phyloP scores from a whole-genome alignment of 2,329 filamentous ascomycete genomes.

The Didymella sp. region DNA sequence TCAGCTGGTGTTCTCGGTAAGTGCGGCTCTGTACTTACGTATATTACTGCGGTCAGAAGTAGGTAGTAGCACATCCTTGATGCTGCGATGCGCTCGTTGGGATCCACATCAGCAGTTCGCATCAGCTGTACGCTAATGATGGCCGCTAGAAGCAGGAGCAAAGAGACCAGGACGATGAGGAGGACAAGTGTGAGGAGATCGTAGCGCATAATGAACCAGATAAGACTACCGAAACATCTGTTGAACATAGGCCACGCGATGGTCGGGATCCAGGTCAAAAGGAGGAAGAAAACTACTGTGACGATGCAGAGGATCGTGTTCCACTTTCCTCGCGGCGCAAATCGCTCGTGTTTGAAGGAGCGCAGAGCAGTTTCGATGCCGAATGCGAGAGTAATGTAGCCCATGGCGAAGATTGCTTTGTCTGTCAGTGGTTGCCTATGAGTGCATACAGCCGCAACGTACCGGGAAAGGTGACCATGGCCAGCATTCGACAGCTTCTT shows the following conservation, averaged over 20 bases:
- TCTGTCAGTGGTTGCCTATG: constrained; percentile 25
- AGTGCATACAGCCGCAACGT: constrained; percentile 23
- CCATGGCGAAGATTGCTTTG: constrained; percentile 70
- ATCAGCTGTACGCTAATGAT: constrained; percentile 66
- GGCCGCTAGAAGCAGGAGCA: constrained; percentile 60
- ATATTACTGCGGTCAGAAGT: constrained; percentile 61
- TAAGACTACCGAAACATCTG: constrained; percentile 70
- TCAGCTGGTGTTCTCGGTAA: constrained; percentile 8
- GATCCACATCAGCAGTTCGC: constrained; percentile 62
- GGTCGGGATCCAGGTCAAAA: constrained; percentile 67
- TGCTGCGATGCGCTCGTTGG: constrained; percentile 67
- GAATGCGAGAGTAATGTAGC: constrained; percentile 71
- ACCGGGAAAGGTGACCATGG: constrained; percentile 51
- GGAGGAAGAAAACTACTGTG: constrained; percentile 58
- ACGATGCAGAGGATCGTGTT: constrained; percentile 64
- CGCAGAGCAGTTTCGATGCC: constrained; percentile 67
- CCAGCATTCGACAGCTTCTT: constrained; percentile 43
- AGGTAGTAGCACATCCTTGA: constrained; percentile 75
- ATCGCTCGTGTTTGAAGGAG: constrained; percentile 62
- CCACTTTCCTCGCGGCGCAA: constrained; percentile 66
- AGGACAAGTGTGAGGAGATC: constrained; percentile 64
- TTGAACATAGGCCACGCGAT: constrained; percentile 63
- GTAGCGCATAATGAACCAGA: constrained; percentile 71
- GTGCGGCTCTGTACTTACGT: constrained; percentile 56
- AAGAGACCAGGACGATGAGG: constrained; percentile 58